These are phyloP conservation scores for Paraleonurus japonicus DNA, from an alignment of 257 asterid species.

Conservation along the genomic window DNA sequence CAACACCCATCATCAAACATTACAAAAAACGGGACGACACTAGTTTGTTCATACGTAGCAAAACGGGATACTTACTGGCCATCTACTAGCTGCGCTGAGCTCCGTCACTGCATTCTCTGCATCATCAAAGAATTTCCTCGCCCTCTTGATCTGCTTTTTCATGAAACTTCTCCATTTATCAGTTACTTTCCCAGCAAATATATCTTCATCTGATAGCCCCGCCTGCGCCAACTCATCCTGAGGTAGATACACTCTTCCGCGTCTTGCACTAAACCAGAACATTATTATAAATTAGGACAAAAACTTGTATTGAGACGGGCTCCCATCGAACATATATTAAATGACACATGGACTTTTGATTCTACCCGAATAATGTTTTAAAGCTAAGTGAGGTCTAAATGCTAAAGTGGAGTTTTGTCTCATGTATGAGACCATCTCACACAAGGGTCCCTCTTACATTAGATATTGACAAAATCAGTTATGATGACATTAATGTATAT, in stretches of 20 bases:
- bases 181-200: slow-evolving; percentile 78
- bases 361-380: too few relatives aligned
- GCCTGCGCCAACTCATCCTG: slow-evolving; percentile 94
- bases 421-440: too few relatives aligned
- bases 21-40: neutral
- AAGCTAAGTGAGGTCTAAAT: too few relatives aligned
- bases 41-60: too few relatives aligned
- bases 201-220: slow-evolving; percentile 85
- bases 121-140: slow-evolving; percentile 84
- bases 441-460: too few relatives aligned
- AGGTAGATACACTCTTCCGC: slow-evolving; percentile 93
- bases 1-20: slow-evolving; percentile 16
- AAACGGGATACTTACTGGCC: slow-evolving; percentile 68
- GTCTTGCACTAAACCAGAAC: slow-evolving; percentile 61
- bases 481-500: neutral
- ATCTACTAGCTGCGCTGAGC: slow-evolving; percentile 92
- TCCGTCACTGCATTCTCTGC: slow-evolving; percentile 81
- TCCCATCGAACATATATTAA: too few relatives aligned
- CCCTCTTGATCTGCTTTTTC: slow-evolving; percentile 91
- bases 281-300: neutral
- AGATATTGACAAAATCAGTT: neutral
- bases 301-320: too few relatives aligned
- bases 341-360: too few relatives aligned
- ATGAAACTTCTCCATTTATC: slow-evolving; percentile 93
- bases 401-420: too few relatives aligned